Conservation (phyloP, 805 yeast species). For the Sugiyamaella floridensis region DNA sequence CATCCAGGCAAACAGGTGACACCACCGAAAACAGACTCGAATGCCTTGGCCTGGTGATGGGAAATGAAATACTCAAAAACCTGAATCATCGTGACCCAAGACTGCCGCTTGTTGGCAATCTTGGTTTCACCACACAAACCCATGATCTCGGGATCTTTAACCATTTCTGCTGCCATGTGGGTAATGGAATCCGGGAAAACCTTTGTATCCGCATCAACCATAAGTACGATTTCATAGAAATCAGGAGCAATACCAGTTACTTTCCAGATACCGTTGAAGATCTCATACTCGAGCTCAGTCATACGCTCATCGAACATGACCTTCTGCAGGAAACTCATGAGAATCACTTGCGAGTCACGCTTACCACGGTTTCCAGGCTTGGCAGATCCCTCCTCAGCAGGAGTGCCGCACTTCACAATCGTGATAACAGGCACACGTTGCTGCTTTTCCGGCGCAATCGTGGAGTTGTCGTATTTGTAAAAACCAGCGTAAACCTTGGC, state of each 20-base stretch:
- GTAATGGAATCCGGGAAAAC: constrained; percentile 80
- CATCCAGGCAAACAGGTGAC: constrained; percentile 97
- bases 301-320: constrained; percentile 88
- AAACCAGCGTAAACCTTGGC: constrained; percentile 95
- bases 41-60: constrained; percentile 90
- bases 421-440: constrained; percentile 70
- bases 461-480: constrained; percentile 72
- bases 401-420: constrained; percentile 83
- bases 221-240: constrained; percentile 69
- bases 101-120: constrained; percentile 71
- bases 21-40: constrained; percentile 88
- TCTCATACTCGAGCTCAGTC: constrained; percentile 81
- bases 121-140: constrained; percentile 95
- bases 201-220: constrained; percentile 95
- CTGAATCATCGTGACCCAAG: constrained; percentile 91
- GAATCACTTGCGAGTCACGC: constrained; percentile 86
- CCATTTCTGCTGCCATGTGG: constrained; percentile 85
- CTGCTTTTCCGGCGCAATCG: constrained; percentile 74
- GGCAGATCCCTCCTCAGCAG: constrained; percentile 60
- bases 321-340: constrained; percentile 85
- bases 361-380: constrained; percentile 96
- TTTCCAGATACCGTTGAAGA: constrained; percentile 67
- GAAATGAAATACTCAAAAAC: constrained; percentile 92
- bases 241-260: constrained; percentile 74
- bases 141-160: constrained; percentile 78